A percentile compares a stretch with the other conserved stretches of the same genome.
phyloP scores from a whole-genome alignment of 192 early-diverging fungal genomes.

The Coemansia sp. region DNA sequence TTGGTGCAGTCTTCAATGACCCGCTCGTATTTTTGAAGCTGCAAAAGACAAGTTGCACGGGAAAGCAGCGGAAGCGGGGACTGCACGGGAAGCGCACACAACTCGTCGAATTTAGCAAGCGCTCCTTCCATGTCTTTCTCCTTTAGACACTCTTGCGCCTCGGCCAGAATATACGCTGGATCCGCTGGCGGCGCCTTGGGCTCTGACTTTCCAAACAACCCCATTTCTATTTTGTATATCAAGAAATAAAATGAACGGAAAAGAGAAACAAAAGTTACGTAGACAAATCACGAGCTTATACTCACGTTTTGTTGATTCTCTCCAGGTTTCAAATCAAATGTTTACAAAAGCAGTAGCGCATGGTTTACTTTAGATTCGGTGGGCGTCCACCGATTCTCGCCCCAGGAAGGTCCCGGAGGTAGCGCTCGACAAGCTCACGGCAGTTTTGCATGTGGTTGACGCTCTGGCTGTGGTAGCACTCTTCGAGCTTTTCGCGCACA shows the following conservation, averaged over 20 bases:
- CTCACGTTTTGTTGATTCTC: background rate
- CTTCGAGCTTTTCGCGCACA: conserved; percentile 79
- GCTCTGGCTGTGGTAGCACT: conserved; percentile 91
- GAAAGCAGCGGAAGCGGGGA: conserved; percentile 52
- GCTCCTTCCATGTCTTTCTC: conserved; percentile 48
- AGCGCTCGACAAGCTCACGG: conserved; percentile 76
- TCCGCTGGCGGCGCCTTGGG: conserved; percentile 40
- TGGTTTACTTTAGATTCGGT: conserved; percentile 30
- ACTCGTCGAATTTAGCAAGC: conserved; percentile 50
- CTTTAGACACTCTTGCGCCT: conserved; percentile 51
- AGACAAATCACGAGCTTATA: background rate
- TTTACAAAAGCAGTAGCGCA: background rate
- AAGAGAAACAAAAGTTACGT: conserved; percentile 1
- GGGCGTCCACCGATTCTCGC: conserved; percentile 49
- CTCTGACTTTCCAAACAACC: conserved; percentile 42
- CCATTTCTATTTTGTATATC: conserved; percentile 2
- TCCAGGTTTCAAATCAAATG: background rate
- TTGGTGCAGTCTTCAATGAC: conserved; percentile 52
- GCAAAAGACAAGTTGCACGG: conserved; percentile 50
- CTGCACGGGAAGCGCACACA: conserved; percentile 51
- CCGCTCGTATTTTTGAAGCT: conserved; percentile 46
- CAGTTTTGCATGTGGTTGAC: conserved; percentile 96
- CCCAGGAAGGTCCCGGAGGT: conserved; percentile 62
- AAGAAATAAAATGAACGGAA: conserved; percentile 13
- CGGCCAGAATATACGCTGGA: conserved; percentile 41